These are phyloP conservation scores for Phylloporus sp. DNA, from an alignment of 1,284 basidiomycete genomes.

Conservation along the genomic window DNA sequence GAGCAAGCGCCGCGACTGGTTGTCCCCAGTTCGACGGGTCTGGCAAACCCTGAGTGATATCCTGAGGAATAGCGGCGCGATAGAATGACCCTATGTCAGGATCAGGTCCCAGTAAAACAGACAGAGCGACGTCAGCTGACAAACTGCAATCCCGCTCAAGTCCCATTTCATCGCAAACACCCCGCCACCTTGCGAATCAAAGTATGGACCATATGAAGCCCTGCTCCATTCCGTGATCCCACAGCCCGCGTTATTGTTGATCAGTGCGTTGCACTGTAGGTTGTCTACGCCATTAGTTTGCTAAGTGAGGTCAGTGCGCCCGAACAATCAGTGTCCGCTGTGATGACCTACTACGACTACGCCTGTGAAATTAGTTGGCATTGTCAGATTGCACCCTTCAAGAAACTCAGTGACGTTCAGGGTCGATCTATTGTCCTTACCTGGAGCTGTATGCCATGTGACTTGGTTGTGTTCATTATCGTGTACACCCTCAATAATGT, in stretches of 20 bases:
- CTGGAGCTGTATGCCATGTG: constrained; percentile 58
- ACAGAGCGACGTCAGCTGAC: constrained; percentile 40
- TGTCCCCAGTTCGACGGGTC: constrained; percentile 54
- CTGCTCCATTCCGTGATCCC: constrained; percentile 60
- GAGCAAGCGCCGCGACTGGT: constrained; percentile 52
- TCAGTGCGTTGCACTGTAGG: constrained; percentile 48
- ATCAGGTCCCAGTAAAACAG: constrained; percentile 11
- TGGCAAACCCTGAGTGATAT: constrained; percentile 50
- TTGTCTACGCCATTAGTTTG: constrained; percentile 41
- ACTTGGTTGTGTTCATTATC: constrained; percentile 65
- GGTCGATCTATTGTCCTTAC: constrained; percentile 34
- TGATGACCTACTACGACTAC: constrained; percentile 46
- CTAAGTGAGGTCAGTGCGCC: constrained; percentile 28
- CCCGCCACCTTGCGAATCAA: constrained; percentile 62
- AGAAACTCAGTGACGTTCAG: constrained; percentile 10
- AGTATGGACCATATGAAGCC: constrained; percentile 60
- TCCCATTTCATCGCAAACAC: constrained; percentile 70
- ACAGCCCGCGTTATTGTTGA: constrained; percentile 55
- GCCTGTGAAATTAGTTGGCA: constrained; percentile 51
- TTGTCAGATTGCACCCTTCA: constrained; percentile 53
- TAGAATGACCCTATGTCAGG: constrained; percentile 59
- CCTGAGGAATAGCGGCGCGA: constrained; percentile 57
- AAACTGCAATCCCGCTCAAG: constrained; percentile 55
- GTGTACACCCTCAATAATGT: constrained; percentile 69
- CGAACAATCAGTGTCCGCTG: background rate